A percentile compares a stretch with the other conserved stretches of the same genome.
Evolutionary conservation across 225 moss, liverwort and hornwort species (phyloP).

Genomic region (Marchantia paleacea): DNA sequence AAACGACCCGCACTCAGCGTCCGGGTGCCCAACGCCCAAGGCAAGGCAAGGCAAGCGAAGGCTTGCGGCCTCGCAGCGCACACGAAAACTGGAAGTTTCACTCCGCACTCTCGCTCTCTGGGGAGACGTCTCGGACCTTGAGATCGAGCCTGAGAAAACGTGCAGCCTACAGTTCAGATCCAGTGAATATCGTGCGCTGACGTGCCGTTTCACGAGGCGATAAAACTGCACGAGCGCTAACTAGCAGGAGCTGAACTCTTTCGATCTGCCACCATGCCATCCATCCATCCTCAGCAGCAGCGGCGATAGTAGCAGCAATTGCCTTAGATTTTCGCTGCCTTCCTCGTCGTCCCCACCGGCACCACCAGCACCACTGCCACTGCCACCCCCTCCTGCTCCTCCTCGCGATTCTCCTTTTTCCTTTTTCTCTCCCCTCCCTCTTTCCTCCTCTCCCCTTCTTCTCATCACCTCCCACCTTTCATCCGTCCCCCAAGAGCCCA

Average conservation of each 20-base stretch:
- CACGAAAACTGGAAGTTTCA: neutral
- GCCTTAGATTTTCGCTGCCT: neutral
- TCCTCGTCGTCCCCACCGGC: slow-evolving; percentile 4
- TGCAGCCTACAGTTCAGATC: slow-evolving; percentile 17
- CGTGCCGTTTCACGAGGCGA: slow-evolving; percentile 19
- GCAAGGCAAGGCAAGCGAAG: neutral
- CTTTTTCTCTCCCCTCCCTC: slow-evolving; percentile 1
- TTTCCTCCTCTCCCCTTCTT: neutral
- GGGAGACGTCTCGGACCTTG: neutral
- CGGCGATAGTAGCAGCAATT: neutral
- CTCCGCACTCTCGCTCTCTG: neutral
- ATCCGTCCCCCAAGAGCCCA: neutral
- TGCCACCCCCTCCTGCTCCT: neutral
- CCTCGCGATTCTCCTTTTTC: neutral
- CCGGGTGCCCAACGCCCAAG: no score
- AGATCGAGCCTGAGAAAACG: slow-evolving; percentile 16
- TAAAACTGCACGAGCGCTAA: slow-evolving; percentile 14
- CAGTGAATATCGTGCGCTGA: slow-evolving; percentile 11
- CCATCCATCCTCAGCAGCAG: neutral
- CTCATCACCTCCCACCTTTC: slow-evolving; percentile 8
- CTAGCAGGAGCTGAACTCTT: neutral
- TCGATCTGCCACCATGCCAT: neutral
- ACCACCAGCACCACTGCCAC: neutral
- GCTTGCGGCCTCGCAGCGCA: neutral
- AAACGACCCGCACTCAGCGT: neutral